Percentiles rank a stretch among this genome's conserved stretches.
phyloP scores from a whole-genome alignment of 169 alveolate species.

The Plasmodium malariae region DNA sequence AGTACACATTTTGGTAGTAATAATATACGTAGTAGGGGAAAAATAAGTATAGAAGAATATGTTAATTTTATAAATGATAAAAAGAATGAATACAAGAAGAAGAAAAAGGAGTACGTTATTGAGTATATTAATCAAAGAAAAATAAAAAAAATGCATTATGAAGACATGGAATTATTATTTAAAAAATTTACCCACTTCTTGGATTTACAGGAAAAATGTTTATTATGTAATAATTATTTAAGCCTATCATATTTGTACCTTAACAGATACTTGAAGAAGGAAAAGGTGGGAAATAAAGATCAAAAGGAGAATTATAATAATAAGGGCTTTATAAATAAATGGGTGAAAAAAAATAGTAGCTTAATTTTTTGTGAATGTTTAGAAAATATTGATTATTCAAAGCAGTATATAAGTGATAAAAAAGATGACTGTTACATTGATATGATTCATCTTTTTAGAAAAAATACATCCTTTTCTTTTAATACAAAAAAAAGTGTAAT shows the following conservation, averaged over 20 bases:
- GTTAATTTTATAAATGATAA: conserved; percentile 49
- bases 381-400: conserved; percentile 61
- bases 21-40: not conserved
- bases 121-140: conserved; percentile 52
- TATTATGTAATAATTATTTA: conserved; percentile 64
- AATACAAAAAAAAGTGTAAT: conserved; percentile 50
- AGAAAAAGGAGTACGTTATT: conserved; percentile 66
- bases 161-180: conserved; percentile 59
- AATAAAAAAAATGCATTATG: conserved; percentile 55
- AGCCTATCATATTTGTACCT: conserved; percentile 42
- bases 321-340: not conserved
- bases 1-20: too few relatives aligned
- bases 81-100: conserved; percentile 67
- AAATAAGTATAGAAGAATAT: conserved; percentile 59
- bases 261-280: conserved; percentile 4
- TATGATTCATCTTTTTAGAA: conserved; percentile 44
- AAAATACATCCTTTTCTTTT: conserved; percentile 42
- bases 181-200: conserved; percentile 43
- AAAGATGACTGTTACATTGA: conserved; percentile 41
- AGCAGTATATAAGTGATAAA: conserved; percentile 41
- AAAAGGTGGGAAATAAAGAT: not conserved
- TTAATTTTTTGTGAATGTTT: conserved; percentile 49
- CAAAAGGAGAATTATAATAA: not conserved
- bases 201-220: conserved; percentile 45
- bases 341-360: not conserved